Evolutionary conservation across 345 rosid species (phyloP), one percentile per base, ranked within the genome.

Genomic region (Anastatica hierochuntica): DNA sequence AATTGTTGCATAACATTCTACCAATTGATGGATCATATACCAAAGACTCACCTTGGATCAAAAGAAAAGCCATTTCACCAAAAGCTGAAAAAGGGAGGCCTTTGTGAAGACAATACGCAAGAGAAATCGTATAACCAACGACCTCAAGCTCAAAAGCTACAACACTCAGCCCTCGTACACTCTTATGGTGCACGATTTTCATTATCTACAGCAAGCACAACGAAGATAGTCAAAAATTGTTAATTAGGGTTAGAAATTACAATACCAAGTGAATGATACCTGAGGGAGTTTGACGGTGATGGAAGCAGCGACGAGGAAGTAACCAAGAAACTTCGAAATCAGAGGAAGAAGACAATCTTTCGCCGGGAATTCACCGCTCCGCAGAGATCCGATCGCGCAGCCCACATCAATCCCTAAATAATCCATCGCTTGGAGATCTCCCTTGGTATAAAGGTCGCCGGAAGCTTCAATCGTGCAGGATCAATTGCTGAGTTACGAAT

Each of bases 211-310:
- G 31, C 42, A 40, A 13, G 19, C 53, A 7, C 4, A 31, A 20
- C 14, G 16, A 17, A 3, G 5, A 0, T 13, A 33, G 23, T n/a
- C n/a, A n/a, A n/a, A 36, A 39, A 23, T 5, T 16, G 10, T 39
- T 16, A 17, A 44, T 12, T 52, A 24, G 29, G 53, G 43, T 21
- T 21, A 29, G 9, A 8, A 29, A 29, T 8, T 29, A 8, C 6
- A 8, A 6, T 29, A 8, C 10, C 0, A 8, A 29, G 8, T 44
- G 31, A 19, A 6, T 40, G 17, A 43, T 31, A 78, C 90, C 95
- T 85, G 95, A 36, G 98, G 98, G 60, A 92, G 76, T 54, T 92
- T 92, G 73, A 92, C 96, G 57, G 95, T 83, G 76, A 94, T 83
- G 66, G 96, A 92, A 63, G 88, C 86, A 45, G 88, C 90, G 30